Evolutionary conservation across 345 rosid genomes (phyloP).

Genomic region (Aethionema arabicum): DNA sequence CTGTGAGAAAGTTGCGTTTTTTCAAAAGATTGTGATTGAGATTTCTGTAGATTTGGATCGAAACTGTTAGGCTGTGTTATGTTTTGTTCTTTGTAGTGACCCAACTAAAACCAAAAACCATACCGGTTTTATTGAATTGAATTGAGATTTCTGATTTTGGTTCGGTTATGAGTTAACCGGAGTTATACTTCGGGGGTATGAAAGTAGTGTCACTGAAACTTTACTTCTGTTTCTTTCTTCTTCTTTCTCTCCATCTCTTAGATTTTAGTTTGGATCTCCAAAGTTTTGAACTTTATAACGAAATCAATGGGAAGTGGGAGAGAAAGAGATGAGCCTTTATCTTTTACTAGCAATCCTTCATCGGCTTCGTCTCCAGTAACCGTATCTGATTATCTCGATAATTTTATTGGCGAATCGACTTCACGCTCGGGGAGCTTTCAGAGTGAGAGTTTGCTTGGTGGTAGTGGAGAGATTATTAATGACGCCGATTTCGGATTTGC

Average conservation of each 20-base stretch:
- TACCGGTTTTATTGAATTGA: constrained; percentile 26
- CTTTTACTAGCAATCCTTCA: constrained; percentile 53
- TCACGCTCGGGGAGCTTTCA: constrained; percentile 81
- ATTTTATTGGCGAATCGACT: constrained; percentile 48
- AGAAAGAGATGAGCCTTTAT: constrained; percentile 58
- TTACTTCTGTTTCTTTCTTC: background rate
- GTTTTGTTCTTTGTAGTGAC: background rate
- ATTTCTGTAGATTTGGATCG: too few species aligned
- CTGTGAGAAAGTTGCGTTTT: too few species aligned
- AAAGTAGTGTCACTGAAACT: constrained; percentile 18
- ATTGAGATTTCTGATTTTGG: background rate
- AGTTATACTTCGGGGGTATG: background rate
- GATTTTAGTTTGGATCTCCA: constrained; percentile 30
- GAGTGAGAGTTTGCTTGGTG: constrained; percentile 61
- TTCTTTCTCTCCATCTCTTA: constrained; percentile 1
- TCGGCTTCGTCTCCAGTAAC: constrained; percentile 69
- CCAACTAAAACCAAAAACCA: background rate
- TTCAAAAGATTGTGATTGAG: constrained; percentile 7
- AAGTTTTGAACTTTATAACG: constrained; percentile 15
- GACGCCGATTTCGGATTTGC: constrained; percentile 79
- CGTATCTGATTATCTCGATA: constrained; percentile 62
- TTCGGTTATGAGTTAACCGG: constrained; percentile 23
- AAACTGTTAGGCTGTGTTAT: too few species aligned
- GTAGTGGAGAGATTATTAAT: constrained; percentile 37
- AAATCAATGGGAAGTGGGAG: constrained; percentile 55